Conservation (phyloP, 1,284 basidiomycete genomes). For the Rhodofomes roseus region DNA sequence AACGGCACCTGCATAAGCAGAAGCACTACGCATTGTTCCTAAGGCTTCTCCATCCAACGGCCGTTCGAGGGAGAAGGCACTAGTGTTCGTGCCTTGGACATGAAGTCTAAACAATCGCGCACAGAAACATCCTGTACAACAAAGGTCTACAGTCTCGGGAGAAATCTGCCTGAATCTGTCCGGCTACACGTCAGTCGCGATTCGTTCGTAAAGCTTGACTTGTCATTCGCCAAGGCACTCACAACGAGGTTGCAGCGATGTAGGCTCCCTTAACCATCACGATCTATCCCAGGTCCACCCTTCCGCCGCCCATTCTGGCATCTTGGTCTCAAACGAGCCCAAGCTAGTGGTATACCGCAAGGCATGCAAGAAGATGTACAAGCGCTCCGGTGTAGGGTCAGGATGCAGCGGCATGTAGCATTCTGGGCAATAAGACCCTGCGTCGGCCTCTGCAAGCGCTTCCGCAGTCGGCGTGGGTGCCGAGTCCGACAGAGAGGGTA, state of each 20-base stretch:
- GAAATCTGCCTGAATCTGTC: background rate
- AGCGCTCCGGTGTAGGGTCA: conserved; percentile 84
- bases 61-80: background rate
- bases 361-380: conserved; percentile 95
- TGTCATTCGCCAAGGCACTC: background rate
- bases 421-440: conserved; percentile 65
- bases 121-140: background rate
- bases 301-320: conserved; percentile 70
- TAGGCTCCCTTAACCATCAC: background rate
- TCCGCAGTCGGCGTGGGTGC: conserved; percentile 17
- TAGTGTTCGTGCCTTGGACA: background rate
- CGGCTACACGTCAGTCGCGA: background rate
- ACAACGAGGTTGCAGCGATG: background rate
- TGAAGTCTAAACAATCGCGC: background rate
- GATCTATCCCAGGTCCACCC: conserved; percentile 57
- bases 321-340: conserved; percentile 70
- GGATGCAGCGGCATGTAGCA: conserved; percentile 89
- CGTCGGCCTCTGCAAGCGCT: background rate
- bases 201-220: background rate
- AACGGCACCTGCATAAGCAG: background rate
- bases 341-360: conserved; percentile 76
- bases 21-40: background rate
- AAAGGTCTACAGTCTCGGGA: background rate
- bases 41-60: background rate
- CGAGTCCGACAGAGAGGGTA: conserved; percentile 2